Evolutionary conservation across 23 red algal genomes (phyloP).

Genomic region (Rhodosorus marinus): DNA sequence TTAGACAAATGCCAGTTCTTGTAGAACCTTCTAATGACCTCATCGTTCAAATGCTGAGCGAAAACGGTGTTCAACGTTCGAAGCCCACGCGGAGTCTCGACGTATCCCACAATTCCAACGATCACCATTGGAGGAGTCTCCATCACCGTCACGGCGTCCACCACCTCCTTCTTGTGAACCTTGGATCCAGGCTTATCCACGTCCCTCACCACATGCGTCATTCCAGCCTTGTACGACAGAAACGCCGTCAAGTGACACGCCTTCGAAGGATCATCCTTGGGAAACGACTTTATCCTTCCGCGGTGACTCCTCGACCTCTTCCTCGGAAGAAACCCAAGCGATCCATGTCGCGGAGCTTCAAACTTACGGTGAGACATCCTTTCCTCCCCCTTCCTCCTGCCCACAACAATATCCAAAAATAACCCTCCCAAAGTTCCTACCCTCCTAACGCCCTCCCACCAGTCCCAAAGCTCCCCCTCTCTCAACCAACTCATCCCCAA

Average conservation of each 20-base stretch:
- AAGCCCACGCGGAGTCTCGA: constrained; percentile 91
- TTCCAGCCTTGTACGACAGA: constrained; percentile 85
- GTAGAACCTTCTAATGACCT: constrained; percentile 86
- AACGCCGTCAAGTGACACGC: constrained; percentile 85
- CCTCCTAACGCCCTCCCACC: neutral
- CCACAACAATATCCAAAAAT: neutral
- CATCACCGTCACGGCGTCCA: constrained; percentile 75
- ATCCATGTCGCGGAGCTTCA: constrained; percentile 86
- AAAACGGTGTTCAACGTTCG: constrained; percentile 84
- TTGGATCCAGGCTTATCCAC: constrained; percentile 94
- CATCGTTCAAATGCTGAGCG: constrained; percentile 94
- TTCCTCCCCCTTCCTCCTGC: neutral
- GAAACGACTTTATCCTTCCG: constrained; percentile 86
- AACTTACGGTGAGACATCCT: constrained; percentile 97
- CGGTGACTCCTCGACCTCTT: constrained; percentile 56
- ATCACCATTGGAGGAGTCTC: constrained; percentile 86
- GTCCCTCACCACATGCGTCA: constrained; percentile 93
- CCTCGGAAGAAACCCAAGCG: constrained; percentile 75
- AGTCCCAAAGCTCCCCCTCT: neutral
- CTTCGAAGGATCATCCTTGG: constrained; percentile 86
- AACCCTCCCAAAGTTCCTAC: neutral
- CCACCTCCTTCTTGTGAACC: constrained; percentile 96
- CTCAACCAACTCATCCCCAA: too few relatives aligned
- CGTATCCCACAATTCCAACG: constrained; percentile 85
- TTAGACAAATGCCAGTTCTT: constrained; percentile 99